A percentile compares a stretch with the other conserved stretches of the same genome.
Conservation (phyloP, 805 yeast genomes). For the Metschnikowia amazonensis region DNA sequence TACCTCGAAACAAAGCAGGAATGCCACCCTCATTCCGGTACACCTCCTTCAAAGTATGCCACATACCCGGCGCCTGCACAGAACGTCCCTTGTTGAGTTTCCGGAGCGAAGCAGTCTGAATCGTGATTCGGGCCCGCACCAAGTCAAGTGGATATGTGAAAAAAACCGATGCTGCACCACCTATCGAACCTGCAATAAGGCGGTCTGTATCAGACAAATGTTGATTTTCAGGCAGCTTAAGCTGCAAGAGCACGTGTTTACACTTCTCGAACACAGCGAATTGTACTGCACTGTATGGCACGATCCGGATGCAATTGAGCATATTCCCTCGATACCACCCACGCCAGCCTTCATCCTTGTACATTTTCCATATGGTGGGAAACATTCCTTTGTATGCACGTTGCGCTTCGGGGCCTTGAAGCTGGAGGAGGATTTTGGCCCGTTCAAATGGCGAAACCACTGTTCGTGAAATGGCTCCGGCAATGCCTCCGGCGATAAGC, state of each 20-base stretch:
- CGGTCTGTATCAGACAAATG: slow-evolving; percentile 54
- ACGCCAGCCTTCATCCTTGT: slow-evolving; percentile 84
- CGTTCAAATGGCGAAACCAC: slow-evolving; percentile 94
- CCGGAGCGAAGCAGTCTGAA: slow-evolving; percentile 71
- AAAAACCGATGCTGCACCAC: slow-evolving; percentile 75
- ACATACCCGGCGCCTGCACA: slow-evolving; percentile 67
- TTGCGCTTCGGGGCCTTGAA: slow-evolving; percentile 63
- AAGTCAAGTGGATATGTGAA: slow-evolving; percentile 91
- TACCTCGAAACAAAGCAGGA: slow-evolving; percentile 73
- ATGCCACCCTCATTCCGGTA: slow-evolving; percentile 80
- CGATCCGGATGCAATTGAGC: slow-evolving; percentile 80
- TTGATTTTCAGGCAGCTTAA: slow-evolving; percentile 22
- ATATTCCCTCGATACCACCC: slow-evolving; percentile 92
- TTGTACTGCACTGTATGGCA: slow-evolving; percentile 94
- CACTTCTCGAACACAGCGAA: slow-evolving; percentile 74
- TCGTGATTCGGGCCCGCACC: slow-evolving; percentile 82
- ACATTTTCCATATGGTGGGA: slow-evolving; percentile 72
- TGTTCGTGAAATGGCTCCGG: slow-evolving; percentile 80
- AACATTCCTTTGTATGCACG: slow-evolving; percentile 63
- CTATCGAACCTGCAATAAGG: slow-evolving; percentile 71
- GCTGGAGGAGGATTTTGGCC: slow-evolving; percentile 85
- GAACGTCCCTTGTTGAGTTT: slow-evolving; percentile 47
- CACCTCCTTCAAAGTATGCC: slow-evolving; percentile 52
- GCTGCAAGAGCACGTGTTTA: slow-evolving; percentile 37
- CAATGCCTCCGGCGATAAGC: slow-evolving; percentile 69